Evolutionary conservation across 2,329 filamentous ascomycete species (phyloP).

Genomic region (Sclerotinia borealis): DNA sequence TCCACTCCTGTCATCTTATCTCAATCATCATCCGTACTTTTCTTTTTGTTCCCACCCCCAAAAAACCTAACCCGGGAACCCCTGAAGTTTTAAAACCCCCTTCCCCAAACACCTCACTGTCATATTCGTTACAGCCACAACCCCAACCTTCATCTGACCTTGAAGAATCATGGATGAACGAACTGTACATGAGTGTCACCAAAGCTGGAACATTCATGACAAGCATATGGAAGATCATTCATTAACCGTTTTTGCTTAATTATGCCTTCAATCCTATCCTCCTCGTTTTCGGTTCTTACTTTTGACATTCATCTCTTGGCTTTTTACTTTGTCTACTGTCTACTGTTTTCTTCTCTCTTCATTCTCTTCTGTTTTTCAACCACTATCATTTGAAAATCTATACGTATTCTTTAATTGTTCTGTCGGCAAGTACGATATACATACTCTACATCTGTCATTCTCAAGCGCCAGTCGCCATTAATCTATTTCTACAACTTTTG

Average conservation of each 20-base stretch:
- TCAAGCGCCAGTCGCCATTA: constrained; percentile 28
- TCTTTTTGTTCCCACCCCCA: not conserved
- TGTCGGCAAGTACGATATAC: constrained; percentile 32
- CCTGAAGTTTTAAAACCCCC: not conserved
- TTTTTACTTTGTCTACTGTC: not conserved
- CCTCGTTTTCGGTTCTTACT: constrained; percentile 11
- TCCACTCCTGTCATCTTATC: constrained; percentile 8
- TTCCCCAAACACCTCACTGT: constrained; percentile 2
- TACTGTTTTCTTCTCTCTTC: constrained; percentile 12
- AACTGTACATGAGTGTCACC: constrained; percentile 4
- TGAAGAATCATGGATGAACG: constrained; percentile 1
- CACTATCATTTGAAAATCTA: not conserved
- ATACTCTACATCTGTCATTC: not conserved
- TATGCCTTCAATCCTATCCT: constrained; percentile 19
- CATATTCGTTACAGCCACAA: not conserved
- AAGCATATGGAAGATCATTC: constrained; percentile 20
- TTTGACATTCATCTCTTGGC: constrained; percentile 2
- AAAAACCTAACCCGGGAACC: not conserved
- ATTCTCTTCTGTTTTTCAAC: constrained; percentile 3
- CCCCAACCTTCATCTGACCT: constrained; percentile 4
- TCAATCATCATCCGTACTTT: constrained; percentile 6
- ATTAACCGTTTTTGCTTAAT: constrained; percentile 20
- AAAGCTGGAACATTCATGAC: not conserved
- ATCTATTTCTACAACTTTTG: too few species aligned
- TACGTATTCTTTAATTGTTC: constrained; percentile 15